Evolutionary conservation across 345 rosid species (phyloP).

Genomic region (Camelina neglecta): DNA sequence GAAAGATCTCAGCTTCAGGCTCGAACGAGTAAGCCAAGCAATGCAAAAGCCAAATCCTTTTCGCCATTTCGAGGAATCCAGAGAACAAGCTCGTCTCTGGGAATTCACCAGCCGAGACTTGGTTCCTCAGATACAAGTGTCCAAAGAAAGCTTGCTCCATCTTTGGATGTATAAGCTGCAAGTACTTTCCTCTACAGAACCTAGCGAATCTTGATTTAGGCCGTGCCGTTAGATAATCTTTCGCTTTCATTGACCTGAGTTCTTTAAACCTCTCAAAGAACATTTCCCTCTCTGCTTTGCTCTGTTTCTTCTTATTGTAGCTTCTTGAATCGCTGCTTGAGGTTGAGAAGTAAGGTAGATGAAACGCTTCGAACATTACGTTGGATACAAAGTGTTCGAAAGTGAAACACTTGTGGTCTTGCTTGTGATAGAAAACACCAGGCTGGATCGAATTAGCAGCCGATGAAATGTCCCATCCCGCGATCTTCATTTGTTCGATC

Average conservation of each 20-base stretch:
- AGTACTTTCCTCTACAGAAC: constrained; percentile 68
- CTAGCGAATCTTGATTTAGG: constrained; percentile 79
- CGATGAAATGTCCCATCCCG: constrained; percentile 71
- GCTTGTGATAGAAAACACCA: constrained; percentile 60
- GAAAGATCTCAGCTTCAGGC: constrained; percentile 72
- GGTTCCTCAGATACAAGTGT: constrained; percentile 55
- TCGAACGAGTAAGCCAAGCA: constrained; percentile 78
- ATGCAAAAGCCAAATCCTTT: constrained; percentile 83
- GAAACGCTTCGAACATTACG: constrained; percentile 68
- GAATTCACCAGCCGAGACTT: constrained; percentile 57
- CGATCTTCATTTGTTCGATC: constrained; percentile 70
- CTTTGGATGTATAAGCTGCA: constrained; percentile 73
- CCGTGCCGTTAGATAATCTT: constrained; percentile 53
- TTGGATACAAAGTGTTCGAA: constrained; percentile 78
- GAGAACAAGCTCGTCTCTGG: constrained; percentile 64
- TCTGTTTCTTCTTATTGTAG: constrained; percentile 41
- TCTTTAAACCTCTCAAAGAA: constrained; percentile 72
- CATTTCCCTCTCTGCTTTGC: constrained; percentile 39
- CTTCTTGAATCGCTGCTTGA: constrained; percentile 51
- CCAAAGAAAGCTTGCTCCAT: constrained; percentile 82
- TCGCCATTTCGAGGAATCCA: constrained; percentile 76
- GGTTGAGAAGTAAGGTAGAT: constrained; percentile 53
- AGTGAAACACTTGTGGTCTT: constrained; percentile 78
- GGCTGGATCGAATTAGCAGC: constrained; percentile 72
- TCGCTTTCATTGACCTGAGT: constrained; percentile 58